A percentile compares a stretch with the other conserved stretches of the same genome.
These are phyloP conservation scores for Protea cynaroides DNA, from an alignment of 164 flowering plant species.

Conservation along the genomic window DNA sequence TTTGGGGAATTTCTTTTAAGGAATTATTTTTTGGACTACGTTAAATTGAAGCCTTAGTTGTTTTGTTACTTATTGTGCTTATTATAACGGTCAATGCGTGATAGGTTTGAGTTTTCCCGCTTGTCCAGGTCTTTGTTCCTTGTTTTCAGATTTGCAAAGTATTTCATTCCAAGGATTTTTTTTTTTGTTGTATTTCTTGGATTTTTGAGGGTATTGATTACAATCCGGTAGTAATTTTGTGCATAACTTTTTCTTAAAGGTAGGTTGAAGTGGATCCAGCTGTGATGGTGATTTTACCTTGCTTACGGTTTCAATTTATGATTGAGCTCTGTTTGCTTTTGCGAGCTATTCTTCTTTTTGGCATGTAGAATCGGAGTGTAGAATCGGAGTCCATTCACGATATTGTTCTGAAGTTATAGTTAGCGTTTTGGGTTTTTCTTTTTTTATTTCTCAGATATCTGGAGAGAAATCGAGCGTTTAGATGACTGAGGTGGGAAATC, in stretches of 20 bases:
- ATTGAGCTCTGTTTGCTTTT: not conserved
- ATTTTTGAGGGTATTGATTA: too few relatives aligned
- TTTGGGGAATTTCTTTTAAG: not conserved
- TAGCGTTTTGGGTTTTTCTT: not conserved
- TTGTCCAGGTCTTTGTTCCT: not conserved
- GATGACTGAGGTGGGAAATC: slow-evolving; percentile 17
- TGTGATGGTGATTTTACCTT: too few relatives aligned
- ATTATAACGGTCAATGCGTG: not conserved
- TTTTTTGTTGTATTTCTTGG: too few relatives aligned
- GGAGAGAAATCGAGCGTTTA: not conserved
- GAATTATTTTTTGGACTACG: not conserved
- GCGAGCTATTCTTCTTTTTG: not conserved
- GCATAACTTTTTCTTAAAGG: too few relatives aligned
- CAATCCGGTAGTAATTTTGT: too few relatives aligned
- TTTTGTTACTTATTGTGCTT: not conserved
- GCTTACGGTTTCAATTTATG: too few relatives aligned
- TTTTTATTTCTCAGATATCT: slow-evolving; percentile 14
- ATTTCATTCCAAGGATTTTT: too few relatives aligned
- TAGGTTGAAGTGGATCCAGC: too few relatives aligned
- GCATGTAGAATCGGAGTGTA: not conserved
- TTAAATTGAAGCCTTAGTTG: not conserved
- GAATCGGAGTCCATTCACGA: too few relatives aligned
- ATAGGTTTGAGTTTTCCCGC: not conserved
- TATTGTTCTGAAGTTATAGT: slow-evolving; percentile 6
- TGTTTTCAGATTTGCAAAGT: not conserved